Evolutionary conservation across 2,329 filamentous ascomycete genomes (phyloP), one percentile per base, ranked within the genome.

Genomic region (Lachnellula hyalina): DNA sequence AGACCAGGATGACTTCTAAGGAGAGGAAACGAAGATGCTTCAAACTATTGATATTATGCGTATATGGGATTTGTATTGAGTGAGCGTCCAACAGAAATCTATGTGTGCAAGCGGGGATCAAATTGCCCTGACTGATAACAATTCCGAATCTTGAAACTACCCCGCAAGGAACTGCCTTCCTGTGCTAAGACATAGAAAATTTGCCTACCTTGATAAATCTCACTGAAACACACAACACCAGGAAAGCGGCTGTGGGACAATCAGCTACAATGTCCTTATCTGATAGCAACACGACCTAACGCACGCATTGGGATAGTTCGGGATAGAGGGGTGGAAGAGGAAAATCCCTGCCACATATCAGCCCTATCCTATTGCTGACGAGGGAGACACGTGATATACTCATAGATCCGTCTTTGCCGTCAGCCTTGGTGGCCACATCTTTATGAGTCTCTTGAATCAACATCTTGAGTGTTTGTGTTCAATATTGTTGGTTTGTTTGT

Each of bases 181-280:
- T 21, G 19, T 21, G 19, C 19, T 3, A 21, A 21, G 3, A 21
- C 19, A 21, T 21, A 3, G 15, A 6, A 45, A 49, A 28, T 12
- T 5, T n/a, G 32, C 59, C 11, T 72, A 91, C 90, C 91, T 84
- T 96, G 92, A 69, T 96, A 96, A 66, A 96, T 96, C 74, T 96
- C 92, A 64, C 87, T 92, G 70, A 96, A 96, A 54, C 96, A 78
- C 14, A 89, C 87, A 5, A 96, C 89, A 19, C 89, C 91, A 0
- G 91, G 91, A 67, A 96, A 96, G 49, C 78, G 77, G 32, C 82
- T 83, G 56, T n/a, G 52, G 21, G 53, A n/a, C 3, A 4, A 51
- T 62, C 51, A 63, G 44, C 47, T 34, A 49, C 35, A 35, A 25
- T 35, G 46, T 36, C 34, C 35, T 49, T 8, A 34, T n/a, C 14